Conservation (phyloP, 495 filamentous ascomycete genomes). For the Neohortaea acidophila region DNA sequence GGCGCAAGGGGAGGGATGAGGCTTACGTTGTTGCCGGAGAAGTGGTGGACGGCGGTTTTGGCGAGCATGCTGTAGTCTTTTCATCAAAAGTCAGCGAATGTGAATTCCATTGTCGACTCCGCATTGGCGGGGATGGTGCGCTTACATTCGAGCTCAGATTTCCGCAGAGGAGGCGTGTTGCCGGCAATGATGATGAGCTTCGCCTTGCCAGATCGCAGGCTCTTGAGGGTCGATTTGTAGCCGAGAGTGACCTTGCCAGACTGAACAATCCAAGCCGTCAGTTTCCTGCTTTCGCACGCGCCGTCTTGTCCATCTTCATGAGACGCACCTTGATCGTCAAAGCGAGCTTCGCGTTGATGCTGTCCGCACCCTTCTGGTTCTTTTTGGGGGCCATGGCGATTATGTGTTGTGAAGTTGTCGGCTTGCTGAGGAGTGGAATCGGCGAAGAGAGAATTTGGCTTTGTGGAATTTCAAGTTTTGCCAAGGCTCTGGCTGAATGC, state of each 20-base stretch:
- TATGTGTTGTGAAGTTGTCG: constrained; percentile 1
- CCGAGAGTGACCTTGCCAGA: constrained; percentile 55
- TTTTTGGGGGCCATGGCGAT: constrained; percentile 77
- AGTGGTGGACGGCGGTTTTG: constrained; percentile 92
- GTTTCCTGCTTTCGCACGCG: neutral
- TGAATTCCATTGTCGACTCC: neutral
- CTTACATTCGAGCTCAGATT: constrained; percentile 72
- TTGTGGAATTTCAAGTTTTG: no score
- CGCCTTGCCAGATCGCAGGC: constrained; percentile 69
- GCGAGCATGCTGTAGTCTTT: constrained; percentile 70
- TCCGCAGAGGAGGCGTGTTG: constrained; percentile 91
- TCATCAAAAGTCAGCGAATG: neutral
- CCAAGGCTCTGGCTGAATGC: no score
- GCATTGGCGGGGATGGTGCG: neutral
- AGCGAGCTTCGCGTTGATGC: constrained; percentile 74
- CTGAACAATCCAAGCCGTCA: constrained; percentile 13
- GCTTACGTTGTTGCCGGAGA: constrained; percentile 94
- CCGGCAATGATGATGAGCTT: constrained; percentile 66
- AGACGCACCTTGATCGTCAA: constrained; percentile 74
- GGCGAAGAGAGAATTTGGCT: no score
- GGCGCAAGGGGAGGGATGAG: constrained; percentile 9
- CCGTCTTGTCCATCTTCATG: neutral
- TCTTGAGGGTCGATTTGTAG: constrained; percentile 94
- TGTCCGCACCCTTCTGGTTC: constrained; percentile 80
- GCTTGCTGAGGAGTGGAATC: no score